Percentiles rank a stretch among this genome's conserved stretches.
Evolutionary conservation across 2,329 filamentous ascomycete genomes (phyloP).

Genomic region (Plenodomus biglobosus): DNA sequence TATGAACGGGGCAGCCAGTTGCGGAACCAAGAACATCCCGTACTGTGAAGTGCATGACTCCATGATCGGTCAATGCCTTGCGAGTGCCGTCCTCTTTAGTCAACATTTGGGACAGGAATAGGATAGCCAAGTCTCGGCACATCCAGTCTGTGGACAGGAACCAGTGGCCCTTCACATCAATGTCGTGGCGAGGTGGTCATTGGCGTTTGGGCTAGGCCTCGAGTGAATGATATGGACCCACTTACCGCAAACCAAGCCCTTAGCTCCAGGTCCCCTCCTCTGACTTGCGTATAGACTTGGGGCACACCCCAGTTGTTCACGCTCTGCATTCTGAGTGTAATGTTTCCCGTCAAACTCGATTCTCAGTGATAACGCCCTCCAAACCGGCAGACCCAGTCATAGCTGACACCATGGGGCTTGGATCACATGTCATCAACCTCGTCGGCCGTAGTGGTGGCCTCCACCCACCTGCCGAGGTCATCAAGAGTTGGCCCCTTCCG

Average conservation of each 20-base stretch:
- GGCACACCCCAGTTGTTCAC: slow-evolving; percentile 1
- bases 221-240: slow-evolving; percentile 10
- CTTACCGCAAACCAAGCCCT: slow-evolving; percentile 7
- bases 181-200: background rate
- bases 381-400: slow-evolving; percentile 3
- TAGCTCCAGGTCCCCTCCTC: slow-evolving; percentile 3
- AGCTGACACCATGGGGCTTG: slow-evolving; percentile 5
- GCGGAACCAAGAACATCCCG: background rate
- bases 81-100: background rate
- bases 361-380: background rate
- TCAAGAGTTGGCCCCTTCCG: slow-evolving; percentile 50
- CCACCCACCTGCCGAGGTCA: slow-evolving; percentile 46
- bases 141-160: background rate
- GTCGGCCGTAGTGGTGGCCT: slow-evolving; percentile 33
- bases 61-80: background rate
- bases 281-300: slow-evolving; percentile 11
- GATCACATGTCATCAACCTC: slow-evolving; percentile 8
- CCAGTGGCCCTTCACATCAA: background rate
- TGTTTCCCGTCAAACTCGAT: background rate
- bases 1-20: background rate
- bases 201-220: slow-evolving; percentile 8
- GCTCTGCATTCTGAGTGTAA: slow-evolving; percentile 2
- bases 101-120: background rate
- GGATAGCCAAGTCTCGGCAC: background rate
- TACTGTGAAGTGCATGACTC: background rate